Base-by-base conservation (phyloP, 345 rosid species). In the Hibiscus tridactylites region DNA sequence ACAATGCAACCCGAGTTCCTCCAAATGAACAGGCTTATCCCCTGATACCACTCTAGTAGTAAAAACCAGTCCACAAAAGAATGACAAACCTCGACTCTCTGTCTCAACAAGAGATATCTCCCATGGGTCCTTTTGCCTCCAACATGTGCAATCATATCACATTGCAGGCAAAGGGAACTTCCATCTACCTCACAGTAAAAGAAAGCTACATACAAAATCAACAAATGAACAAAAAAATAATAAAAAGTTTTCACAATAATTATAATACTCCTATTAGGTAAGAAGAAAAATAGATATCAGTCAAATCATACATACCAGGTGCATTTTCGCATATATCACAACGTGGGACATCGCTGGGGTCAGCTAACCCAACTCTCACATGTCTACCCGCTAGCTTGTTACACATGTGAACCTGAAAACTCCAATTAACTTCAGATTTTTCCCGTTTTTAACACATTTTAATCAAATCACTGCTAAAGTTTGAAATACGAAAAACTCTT, bases 181-280 rank as follows among this genome's bases (percentile, higher is more conserved):
- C 93, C 96, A 59, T 90, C 91, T 82, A 88, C 82, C 82, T 86
- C 91, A 78, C 96, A 90, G 76, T 84, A 90, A 88, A 91, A 91
- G 89, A 91, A 91, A 67, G 92, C 97, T 87, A 75, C 80, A 76
- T 26, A 65, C 81, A 73, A 28, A 75, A 52, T n/a, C 6, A 72
- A 19, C 54, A 58, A 76, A 63, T 49, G 65, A 71, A 79, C 77
- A 78, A 80, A 67, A 11, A 0, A 58, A 12, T 44, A 13, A 2
- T 5, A 61, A 3, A 3, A 3, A n/a, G 12, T 26, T 68, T 35
- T 44, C 29, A 21, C 46, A 21, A 65, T 8, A 54, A 47, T 47
- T 24, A 39, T 57, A 21, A 21, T 21, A 21, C 24, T 21, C 24
- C 24, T 21, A 21, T 21, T 21, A 21, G 24, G 24, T 21, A 21